Percentiles rank a stretch among this genome's conserved stretches.
Evolutionary conservation across 2,329 filamentous ascomycete species (phyloP).

Genomic region (Talaromyces sp.): DNA sequence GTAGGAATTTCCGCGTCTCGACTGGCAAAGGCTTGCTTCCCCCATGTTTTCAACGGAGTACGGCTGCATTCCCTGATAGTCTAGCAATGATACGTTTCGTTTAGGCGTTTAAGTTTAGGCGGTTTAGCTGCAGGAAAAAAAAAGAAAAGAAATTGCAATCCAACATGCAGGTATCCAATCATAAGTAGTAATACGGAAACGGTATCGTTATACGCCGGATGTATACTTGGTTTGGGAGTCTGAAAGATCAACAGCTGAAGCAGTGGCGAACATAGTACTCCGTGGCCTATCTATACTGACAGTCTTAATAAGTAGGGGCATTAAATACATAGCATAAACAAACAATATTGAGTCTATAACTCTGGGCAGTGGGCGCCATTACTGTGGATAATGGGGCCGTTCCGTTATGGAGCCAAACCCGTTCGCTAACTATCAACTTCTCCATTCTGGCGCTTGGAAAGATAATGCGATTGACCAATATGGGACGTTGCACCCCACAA

Average conservation of each 20-base stretch:
- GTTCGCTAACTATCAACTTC: neutral
- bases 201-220: neutral
- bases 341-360: neutral
- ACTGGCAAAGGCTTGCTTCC: neutral
- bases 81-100: neutral
- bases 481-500: neutral
- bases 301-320: neutral
- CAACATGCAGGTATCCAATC: conserved; percentile 1
- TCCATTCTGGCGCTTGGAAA: neutral
- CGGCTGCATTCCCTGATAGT: neutral
- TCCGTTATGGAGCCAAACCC: conserved; percentile 2
- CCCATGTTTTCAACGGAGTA: neutral
- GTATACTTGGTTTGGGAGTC: neutral
- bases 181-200: neutral
- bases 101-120: too few species aligned
- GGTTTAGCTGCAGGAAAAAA: neutral
- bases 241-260: neutral
- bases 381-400: neutral
- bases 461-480: neutral
- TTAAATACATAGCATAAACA: neutral
- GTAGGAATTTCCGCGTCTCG: neutral
- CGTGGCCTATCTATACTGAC: neutral
- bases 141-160: neutral
- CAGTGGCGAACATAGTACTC: neutral
- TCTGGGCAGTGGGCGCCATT: neutral